Evolutionary conservation across 305 asterid genomes (phyloP), one percentile per base, ranked within the genome.

Genomic region (Euphrasia arctica): DNA sequence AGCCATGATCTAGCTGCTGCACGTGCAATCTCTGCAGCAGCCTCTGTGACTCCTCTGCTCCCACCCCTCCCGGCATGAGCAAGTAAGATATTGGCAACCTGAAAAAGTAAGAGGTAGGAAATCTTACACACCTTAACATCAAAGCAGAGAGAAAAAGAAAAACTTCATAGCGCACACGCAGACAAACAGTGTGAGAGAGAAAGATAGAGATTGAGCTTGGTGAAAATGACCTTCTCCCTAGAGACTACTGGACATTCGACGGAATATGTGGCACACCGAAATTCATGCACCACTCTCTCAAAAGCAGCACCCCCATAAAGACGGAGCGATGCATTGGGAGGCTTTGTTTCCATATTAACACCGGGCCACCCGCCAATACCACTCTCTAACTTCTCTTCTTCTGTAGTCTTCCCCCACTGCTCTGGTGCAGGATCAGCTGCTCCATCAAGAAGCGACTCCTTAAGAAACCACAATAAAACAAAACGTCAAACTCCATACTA

Each of bases 21-120:
- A 58, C 96, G 94, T 58, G 99, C 97, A 63, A 93, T 90, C 81
- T 90, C 96, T 62, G 97, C 99, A 77, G 99, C 99, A 64, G 99
- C 99, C 83, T 93, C 97, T 56, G 88, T 67, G 71, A 85, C 67
- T 65, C 99, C 99, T 77, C 89, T 79, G 68, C 75, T 83, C 70
- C 97, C 97, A 62, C 90, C 89, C 67, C 92, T 85, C 34, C 97
- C 95, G 68, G 97, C 93, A 75, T 86, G 99, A 5, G 99, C 99
- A 62, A 90, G 43, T 39, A 39, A 39, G 74, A 93, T 93, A 73
- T 90, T 93, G 48, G 99, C 99, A 12, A 93, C 99, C 99, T 93
- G 86, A 56, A 58, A 66, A 72, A 25, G 58, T 5, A 67, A n/a
- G 22, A 51, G 58, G 48, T 39, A 39, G 43, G 43, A 39, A 39